Conservation (phyloP, 148 eudicot genomes). For the Heliosperma pusillum region DNA sequence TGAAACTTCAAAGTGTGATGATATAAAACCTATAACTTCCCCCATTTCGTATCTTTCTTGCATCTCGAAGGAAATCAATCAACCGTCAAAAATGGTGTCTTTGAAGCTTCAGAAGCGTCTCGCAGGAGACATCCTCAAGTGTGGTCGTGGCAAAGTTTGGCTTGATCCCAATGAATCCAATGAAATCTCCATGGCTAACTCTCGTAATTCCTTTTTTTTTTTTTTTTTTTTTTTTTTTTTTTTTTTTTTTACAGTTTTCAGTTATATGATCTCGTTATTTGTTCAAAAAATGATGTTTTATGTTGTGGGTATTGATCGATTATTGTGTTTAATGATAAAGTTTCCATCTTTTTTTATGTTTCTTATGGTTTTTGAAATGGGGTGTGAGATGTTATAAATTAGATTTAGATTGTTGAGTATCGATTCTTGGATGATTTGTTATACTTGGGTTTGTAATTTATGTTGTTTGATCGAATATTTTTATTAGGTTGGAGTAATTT, state of each 20-base stretch:
- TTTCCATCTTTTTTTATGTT: neutral
- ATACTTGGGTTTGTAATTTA: neutral
- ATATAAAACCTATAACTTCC: slow-evolving; percentile 3
- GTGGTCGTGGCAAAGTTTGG: slow-evolving; percentile 79
- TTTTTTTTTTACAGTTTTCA: neutral
- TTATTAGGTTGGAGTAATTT: neutral
- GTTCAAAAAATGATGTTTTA: neutral
- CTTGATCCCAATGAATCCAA: slow-evolving; percentile 78
- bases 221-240: neutral
- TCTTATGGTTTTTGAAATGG: neutral
- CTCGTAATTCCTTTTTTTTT: slow-evolving; percentile 40
- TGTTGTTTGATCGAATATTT: neutral
- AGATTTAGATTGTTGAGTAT: neutral
- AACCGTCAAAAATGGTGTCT: slow-evolving; percentile 46
- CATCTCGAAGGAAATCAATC: neutral
- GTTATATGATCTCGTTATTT: neutral
- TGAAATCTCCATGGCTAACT: slow-evolving; percentile 92
- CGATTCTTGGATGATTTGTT: neutral
- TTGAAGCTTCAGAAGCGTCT: slow-evolving; percentile 84
- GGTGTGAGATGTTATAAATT: neutral
- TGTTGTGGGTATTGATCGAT: neutral
- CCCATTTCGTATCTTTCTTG: slow-evolving; percentile 12
- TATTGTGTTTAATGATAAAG: slow-evolving; percentile 3
- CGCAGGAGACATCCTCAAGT: slow-evolving; percentile 63
- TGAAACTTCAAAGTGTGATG: neutral